Percentiles rank a stretch among this genome's conserved stretches.
Evolutionary conservation across 768 basidiomycete species (phyloP).

Genomic region (Mycena indigotica): DNA sequence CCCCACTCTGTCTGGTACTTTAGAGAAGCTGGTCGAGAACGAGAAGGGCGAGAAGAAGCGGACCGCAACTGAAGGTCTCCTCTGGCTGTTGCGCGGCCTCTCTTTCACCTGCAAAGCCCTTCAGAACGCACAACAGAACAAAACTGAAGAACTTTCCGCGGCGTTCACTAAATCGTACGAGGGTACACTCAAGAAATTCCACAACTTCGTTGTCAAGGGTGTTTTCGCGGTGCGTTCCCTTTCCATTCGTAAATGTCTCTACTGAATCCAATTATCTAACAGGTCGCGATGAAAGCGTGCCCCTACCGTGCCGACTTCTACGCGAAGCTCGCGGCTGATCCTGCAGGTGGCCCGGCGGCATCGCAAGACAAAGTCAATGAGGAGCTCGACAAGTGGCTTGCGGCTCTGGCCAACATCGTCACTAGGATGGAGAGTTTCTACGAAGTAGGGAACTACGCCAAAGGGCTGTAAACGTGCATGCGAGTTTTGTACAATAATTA

Average conservation of each 20-base stretch:
- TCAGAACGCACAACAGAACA: conserved; percentile 67
- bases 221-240: conserved; percentile 52
- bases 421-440: conserved; percentile 60
- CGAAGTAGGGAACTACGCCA: conserved; percentile 56
- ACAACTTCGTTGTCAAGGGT: conserved; percentile 75
- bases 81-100: conserved; percentile 93
- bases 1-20: conserved; percentile 67
- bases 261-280: neutral
- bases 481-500: too few species aligned
- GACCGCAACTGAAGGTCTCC: conserved; percentile 84
- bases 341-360: conserved; percentile 49
- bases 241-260: neutral
- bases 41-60: conserved; percentile 89
- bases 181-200: conserved; percentile 78
- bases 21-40: conserved; percentile 80
- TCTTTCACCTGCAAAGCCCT: conserved; percentile 88
- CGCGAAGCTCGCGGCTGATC: conserved; percentile 62
- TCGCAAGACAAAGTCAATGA: conserved; percentile 52
- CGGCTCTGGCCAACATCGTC: conserved; percentile 58
- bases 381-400: conserved; percentile 71
- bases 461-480: conserved; percentile 44
- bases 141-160: conserved; percentile 58
- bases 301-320: conserved; percentile 72
- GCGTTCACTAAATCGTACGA: conserved; percentile 86
- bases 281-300: conserved; percentile 70